These are phyloP conservation scores for Vigna radiata DNA, from an alignment of 306 rosid species.

Conservation along the genomic window DNA sequence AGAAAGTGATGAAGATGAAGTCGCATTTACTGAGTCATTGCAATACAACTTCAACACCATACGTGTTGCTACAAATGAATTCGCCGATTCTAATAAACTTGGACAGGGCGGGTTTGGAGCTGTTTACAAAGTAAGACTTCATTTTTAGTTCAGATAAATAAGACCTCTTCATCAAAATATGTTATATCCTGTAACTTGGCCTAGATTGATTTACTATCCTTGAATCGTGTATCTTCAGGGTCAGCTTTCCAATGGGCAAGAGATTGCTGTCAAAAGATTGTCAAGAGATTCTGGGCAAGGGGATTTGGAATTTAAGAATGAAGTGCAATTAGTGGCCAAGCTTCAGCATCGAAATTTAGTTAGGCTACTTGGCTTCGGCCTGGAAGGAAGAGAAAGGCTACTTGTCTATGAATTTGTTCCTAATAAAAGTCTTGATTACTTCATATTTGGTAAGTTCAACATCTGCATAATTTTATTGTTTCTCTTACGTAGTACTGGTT, in stretches of 20 bases:
- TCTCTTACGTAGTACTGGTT: background rate
- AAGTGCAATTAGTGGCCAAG: background rate
- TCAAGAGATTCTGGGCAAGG: background rate
- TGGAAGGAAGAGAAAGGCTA: background rate
- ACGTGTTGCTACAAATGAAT: conserved; percentile 41
- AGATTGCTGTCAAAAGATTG: background rate
- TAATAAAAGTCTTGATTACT: background rate
- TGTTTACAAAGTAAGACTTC: background rate
- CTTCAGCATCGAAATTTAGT: conserved; percentile 1
- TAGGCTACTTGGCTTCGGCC: background rate
- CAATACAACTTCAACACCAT: conserved; percentile 42
- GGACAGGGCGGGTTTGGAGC: conserved; percentile 48
- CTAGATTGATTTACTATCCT: background rate
- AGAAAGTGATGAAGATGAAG: conserved; percentile 24
- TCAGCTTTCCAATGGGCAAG: background rate
- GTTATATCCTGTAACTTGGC: background rate
- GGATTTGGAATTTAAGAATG: background rate
- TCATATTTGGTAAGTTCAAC: background rate
- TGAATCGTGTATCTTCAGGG: background rate
- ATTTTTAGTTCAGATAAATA: background rate
- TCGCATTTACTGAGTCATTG: conserved; percentile 8
- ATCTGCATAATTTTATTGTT: background rate
- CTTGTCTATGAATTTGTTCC: conserved; percentile 6
- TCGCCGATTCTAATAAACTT: conserved; percentile 13
- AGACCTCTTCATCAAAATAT: background rate